phyloP scores from a whole-genome alignment of 257 asterid species.

The Leptodermis oblonga region DNA sequence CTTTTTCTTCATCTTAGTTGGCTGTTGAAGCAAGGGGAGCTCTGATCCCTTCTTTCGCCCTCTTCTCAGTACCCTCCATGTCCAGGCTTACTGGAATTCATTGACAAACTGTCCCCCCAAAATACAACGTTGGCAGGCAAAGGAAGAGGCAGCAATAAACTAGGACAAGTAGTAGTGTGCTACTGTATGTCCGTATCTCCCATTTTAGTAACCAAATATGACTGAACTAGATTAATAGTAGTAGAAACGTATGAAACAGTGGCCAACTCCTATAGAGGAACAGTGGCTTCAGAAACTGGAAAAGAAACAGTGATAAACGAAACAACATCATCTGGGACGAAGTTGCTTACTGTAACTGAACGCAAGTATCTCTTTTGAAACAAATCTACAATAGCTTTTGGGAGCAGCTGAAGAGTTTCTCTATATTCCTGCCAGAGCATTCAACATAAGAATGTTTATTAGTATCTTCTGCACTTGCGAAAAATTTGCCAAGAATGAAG shows the following conservation, averaged over 20 bases:
- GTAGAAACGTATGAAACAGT: too few species aligned
- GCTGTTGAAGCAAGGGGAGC: slow-evolving; percentile 44
- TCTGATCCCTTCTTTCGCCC: too few species aligned
- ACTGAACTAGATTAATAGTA: background rate
- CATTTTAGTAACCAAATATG: background rate
- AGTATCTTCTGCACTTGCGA: too few species aligned
- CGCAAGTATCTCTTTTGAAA: slow-evolving; percentile 65
- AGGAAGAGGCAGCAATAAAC: too few species aligned
- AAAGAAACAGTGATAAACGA: too few species aligned
- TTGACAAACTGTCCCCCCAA: too few species aligned
- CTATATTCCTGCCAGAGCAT: slow-evolving; percentile 65
- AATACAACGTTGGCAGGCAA: too few species aligned
- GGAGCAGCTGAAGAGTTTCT: slow-evolving; percentile 75
- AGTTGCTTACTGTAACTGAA: slow-evolving; percentile 58
- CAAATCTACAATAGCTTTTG: slow-evolving; percentile 74
- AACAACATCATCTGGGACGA: background rate
- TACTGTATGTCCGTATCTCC: background rate
- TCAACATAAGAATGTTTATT: background rate
- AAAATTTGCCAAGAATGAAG: slow-evolving; percentile 9
- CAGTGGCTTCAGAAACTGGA: too few species aligned
- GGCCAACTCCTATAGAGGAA: slow-evolving; percentile 96
- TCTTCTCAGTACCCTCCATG: slow-evolving; percentile 34
- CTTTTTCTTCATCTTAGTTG: slow-evolving; percentile 21
- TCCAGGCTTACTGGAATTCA: slow-evolving; percentile 25
- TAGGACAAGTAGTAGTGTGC: too few species aligned